A percentile compares a stretch with the other conserved stretches of the same genome.
phyloP scores from a whole-genome alignment of 345 rosid genomes.

The Leavenworthia alabamica region DNA sequence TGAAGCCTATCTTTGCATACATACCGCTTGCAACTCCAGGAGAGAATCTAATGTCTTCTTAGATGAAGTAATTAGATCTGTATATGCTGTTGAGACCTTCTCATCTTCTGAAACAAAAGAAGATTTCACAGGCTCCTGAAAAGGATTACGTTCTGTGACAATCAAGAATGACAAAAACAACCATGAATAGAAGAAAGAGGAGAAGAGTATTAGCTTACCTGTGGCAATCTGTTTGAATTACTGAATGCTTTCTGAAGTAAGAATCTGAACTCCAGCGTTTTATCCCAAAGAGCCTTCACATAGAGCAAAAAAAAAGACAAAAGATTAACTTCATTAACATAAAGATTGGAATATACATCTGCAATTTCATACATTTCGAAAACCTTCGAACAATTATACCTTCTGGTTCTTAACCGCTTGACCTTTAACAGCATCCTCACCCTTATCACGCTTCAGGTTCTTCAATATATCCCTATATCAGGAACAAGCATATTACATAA shows the following conservation, averaged over 20 bases:
- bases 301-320: background rate
- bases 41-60: slow-evolving; percentile 70
- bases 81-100: slow-evolving; percentile 49
- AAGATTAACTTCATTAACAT: background rate
- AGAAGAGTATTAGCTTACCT: slow-evolving; percentile 37
- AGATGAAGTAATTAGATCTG: slow-evolving; percentile 53
- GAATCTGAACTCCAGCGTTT: slow-evolving; percentile 69
- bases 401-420: slow-evolving; percentile 87
- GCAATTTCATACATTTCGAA: background rate
- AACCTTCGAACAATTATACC: slow-evolving; percentile 31
- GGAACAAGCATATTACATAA: background rate
- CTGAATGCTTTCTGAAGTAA: slow-evolving; percentile 82
- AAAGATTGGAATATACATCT: background rate
- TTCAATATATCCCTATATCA: slow-evolving; percentile 51
- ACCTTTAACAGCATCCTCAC: slow-evolving; percentile 82
- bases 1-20: background rate
- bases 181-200: background rate
- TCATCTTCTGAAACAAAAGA: slow-evolving; percentile 54
- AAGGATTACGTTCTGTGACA: slow-evolving; percentile 5
- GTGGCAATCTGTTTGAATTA: slow-evolving; percentile 71
- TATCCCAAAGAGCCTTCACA: slow-evolving; percentile 75
- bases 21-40: slow-evolving; percentile 72
- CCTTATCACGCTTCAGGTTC: slow-evolving; percentile 68
- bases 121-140: slow-evolving; percentile 60
- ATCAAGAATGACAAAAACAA: background rate